A percentile compares a stretch with the other conserved stretches of the same genome.
Conservation (phyloP, 2,329 filamentous ascomycete species). For the Dactylellina drechsleri region DNA sequence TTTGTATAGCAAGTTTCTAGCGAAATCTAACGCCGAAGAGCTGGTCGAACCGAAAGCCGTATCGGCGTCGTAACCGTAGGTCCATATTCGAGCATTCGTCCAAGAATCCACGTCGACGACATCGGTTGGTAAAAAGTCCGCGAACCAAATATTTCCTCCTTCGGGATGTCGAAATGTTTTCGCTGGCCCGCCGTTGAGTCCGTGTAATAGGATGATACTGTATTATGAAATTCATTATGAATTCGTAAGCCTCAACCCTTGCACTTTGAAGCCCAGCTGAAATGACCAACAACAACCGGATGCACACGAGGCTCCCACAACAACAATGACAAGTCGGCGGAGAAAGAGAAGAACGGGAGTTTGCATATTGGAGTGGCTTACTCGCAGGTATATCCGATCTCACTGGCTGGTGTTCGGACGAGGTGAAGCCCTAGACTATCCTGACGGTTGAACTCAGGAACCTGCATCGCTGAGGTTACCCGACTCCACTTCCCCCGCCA, state of each 20-base stretch:
- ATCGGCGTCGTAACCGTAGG: constrained; percentile 50
- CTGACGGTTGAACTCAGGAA: constrained; percentile 50
- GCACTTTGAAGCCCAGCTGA: too few species aligned
- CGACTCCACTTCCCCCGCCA: constrained; percentile 33
- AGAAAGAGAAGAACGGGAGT: too few species aligned
- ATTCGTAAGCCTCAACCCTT: too few species aligned
- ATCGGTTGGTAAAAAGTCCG: constrained; percentile 44
- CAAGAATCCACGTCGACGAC: constrained; percentile 48
- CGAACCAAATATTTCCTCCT: constrained; percentile 50
- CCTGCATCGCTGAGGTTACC: constrained; percentile 40
- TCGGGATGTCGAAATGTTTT: constrained; percentile 47
- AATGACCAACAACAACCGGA: background rate
- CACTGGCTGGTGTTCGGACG: constrained; percentile 45
- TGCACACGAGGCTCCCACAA: background rate
- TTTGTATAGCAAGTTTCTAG: constrained; percentile 36
- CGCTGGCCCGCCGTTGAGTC: constrained; percentile 46
- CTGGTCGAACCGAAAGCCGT: constrained; percentile 41
- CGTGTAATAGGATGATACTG: constrained; percentile 53
- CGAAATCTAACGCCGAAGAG: constrained; percentile 40
- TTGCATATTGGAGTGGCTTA: constrained; percentile 22
- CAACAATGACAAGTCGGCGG: too few species aligned
- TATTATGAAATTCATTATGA: too few species aligned
- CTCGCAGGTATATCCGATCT: constrained; percentile 53
- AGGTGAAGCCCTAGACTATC: constrained; percentile 49
- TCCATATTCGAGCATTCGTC: constrained; percentile 54